Evolutionary conservation across 2,329 filamentous ascomycete species (phyloP).

Genomic region (Epichloe scottii): DNA sequence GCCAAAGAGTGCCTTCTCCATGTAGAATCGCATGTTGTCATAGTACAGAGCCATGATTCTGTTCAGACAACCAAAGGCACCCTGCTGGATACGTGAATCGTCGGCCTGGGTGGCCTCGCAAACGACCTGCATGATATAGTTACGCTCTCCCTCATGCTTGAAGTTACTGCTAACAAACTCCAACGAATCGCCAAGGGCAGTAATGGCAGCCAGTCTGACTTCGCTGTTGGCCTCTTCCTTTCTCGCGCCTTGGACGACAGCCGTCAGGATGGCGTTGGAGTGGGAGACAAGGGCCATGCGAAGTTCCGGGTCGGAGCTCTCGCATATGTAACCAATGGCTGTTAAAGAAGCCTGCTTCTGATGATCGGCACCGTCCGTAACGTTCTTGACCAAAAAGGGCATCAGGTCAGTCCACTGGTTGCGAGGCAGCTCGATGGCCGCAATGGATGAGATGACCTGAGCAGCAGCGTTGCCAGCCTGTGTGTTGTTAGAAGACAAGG

Average conservation of each 20-base stretch:
- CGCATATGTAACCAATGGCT: conserved; percentile 97
- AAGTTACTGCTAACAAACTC: conserved; percentile 98
- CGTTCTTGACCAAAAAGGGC: conserved; percentile 78
- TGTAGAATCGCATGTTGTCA: conserved; percentile 99
- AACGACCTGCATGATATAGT: conserved; percentile 99
- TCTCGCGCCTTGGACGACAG: conserved; percentile 91
- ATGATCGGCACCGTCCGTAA: conserved; percentile 72
- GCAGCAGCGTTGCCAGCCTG: conserved; percentile 82
- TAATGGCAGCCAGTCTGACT: conserved; percentile 84
- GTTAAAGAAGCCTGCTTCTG: conserved; percentile 91
- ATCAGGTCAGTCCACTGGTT: conserved; percentile 92
- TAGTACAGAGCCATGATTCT: conserved; percentile 98
- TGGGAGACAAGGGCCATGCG: conserved; percentile 69
- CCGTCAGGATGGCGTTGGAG: conserved; percentile 95
- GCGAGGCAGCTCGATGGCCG: conserved; percentile 84
- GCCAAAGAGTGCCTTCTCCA: conserved; percentile 98
- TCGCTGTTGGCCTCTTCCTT: conserved; percentile 91
- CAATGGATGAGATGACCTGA: conserved; percentile 91
- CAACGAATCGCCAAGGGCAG: conserved; percentile 86
- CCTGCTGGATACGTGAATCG: conserved; percentile 85
- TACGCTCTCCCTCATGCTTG: conserved; percentile 96
- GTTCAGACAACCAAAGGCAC: conserved; percentile 93
- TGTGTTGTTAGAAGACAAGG: conserved; percentile 64
- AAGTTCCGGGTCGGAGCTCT: conserved; percentile 81
- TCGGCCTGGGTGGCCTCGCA: conserved; percentile 95